Evolutionary conservation across 805 yeast genomes (phyloP).

Genomic region (Wickerhamiella azyma): DNA sequence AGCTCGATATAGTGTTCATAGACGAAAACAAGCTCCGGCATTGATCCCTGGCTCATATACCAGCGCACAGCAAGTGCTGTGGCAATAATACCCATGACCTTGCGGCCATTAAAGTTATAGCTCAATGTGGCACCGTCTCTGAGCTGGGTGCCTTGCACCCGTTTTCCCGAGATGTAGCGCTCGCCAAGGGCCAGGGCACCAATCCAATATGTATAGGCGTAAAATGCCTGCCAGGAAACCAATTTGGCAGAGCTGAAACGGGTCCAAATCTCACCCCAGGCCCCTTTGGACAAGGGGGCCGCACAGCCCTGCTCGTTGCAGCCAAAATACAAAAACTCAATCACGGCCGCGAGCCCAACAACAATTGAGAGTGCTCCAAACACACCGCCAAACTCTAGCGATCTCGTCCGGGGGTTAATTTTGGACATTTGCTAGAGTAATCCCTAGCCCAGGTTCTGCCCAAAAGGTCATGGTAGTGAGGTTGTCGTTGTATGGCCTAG

Average conservation of each 20-base stretch:
- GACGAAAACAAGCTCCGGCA: slow-evolving; percentile 72
- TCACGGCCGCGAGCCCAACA: slow-evolving; percentile 50
- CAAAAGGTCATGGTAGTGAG: slow-evolving; percentile 27
- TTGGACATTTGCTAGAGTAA: slow-evolving; percentile 1
- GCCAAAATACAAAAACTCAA: slow-evolving; percentile 44
- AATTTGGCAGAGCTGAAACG: slow-evolving; percentile 12
- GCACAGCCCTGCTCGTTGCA: slow-evolving; percentile 39
- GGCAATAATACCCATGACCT: slow-evolving; percentile 33
- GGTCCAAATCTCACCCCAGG: slow-evolving; percentile 7
- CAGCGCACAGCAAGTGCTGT: slow-evolving; percentile 38
- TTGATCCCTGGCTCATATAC: slow-evolving; percentile 34
- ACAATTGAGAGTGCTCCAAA: slow-evolving; percentile 60
- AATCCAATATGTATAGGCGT: slow-evolving; percentile 62
- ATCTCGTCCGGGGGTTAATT: slow-evolving; percentile 49
- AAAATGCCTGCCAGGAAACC: slow-evolving; percentile 35
- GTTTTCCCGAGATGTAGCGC: slow-evolving; percentile 49
- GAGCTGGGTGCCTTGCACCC: slow-evolving; percentile 48
- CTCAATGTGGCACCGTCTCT: slow-evolving; percentile 60
- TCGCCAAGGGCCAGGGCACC: slow-evolving; percentile 49
- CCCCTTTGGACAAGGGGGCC: slow-evolving; percentile 11
- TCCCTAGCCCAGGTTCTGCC: background rate
- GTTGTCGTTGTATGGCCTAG: slow-evolving; percentile 24
- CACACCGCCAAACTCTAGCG: slow-evolving; percentile 65
- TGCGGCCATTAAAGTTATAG: slow-evolving; percentile 73
- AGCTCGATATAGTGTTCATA: slow-evolving; percentile 57